A percentile compares a stretch with the other conserved stretches of the same genome.
These are phyloP conservation scores for Suillus sp. DNA, from an alignment of 768 basidiomycete species.

Conservation along the genomic window DNA sequence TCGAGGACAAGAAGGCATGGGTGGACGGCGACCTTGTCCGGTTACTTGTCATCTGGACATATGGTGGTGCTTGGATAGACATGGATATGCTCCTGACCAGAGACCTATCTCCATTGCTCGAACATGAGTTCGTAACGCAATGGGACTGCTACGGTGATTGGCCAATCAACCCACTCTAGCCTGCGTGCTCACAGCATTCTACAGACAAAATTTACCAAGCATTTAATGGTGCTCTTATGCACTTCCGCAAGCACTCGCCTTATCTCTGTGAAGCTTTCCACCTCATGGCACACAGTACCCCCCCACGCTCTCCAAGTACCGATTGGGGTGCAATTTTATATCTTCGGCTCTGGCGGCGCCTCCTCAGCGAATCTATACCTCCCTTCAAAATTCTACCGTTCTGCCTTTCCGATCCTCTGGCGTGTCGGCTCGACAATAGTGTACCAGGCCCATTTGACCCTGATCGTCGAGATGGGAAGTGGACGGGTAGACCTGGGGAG, in stretches of 20 bases:
- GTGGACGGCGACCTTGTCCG: conserved; percentile 93
- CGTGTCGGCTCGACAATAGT: conserved; percentile 87
- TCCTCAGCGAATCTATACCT: conserved; percentile 68
- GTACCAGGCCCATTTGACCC: conserved; percentile 87
- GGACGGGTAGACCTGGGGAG: conserved; percentile 59
- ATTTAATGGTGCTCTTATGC: conserved; percentile 94
- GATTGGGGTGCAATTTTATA: conserved; percentile 96
- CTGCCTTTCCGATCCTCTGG: conserved; percentile 91
- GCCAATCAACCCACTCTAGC: not conserved
- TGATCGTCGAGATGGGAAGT: conserved; percentile 54
- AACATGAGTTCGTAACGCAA: conserved; percentile 96
- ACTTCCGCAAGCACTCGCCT: conserved; percentile 85
- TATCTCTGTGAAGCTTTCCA: conserved; percentile 98
- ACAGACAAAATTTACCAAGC: conserved; percentile 73
- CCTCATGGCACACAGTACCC: conserved; percentile 74
- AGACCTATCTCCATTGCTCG: conserved; percentile 80
- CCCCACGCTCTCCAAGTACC: conserved; percentile 77
- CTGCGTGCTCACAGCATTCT: conserved; percentile 7
- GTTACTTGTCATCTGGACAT: conserved; percentile 82
- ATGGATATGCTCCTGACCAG: conserved; percentile 94
- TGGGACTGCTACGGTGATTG: conserved; percentile 95
- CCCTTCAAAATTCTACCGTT: conserved; percentile 94
- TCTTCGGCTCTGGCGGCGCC: conserved; percentile 84
- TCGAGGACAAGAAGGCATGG: conserved; percentile 83
- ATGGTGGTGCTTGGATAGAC: conserved; percentile 95